A percentile compares a stretch with the other conserved stretches of the same genome.
phyloP scores from a whole-genome alignment of 192 early-diverging fungal genomes.

The Piromyces finnis region DNA sequence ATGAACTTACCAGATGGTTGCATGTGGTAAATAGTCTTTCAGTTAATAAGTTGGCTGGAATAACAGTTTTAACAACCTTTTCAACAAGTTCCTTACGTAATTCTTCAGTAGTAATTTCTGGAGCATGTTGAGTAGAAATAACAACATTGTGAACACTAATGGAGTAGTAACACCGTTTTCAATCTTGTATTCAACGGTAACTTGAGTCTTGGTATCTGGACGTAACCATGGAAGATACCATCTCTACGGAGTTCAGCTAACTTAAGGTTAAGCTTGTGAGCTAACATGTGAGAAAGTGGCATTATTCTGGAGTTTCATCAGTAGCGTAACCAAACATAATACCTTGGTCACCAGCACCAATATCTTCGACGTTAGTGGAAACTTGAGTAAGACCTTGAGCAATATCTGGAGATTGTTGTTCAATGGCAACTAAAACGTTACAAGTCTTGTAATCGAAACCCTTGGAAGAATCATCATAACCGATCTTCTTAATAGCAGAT shows the following conservation, averaged over 20 bases:
- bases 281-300: constrained; percentile 84
- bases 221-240: constrained; percentile 83
- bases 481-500: constrained; percentile 95
- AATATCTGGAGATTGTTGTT: constrained; percentile 99
- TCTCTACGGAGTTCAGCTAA: constrained; percentile 89
- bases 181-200: constrained; percentile 96
- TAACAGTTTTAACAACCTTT: constrained; percentile 80
- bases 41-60: constrained; percentile 77
- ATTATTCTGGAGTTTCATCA: constrained; percentile 98
- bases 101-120: constrained; percentile 67
- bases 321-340: constrained; percentile 80
- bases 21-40: constrained; percentile 84
- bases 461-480: constrained; percentile 96
- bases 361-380: constrained; percentile 79
- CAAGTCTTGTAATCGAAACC: constrained; percentile 99
- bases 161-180: constrained; percentile 87
- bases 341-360: constrained; percentile 97
- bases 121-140: constrained; percentile 91
- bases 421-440: constrained; percentile 98
- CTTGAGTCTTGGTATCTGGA: constrained; percentile 98
- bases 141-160: constrained; percentile 92
- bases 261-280: constrained; percentile 95
- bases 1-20: constrained; percentile 98
- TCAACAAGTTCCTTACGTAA: constrained; percentile 76
- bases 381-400: constrained; percentile 92